Conservation (phyloP, 169 alveolate genomes). For the Plasmodium coatneyi region DNA sequence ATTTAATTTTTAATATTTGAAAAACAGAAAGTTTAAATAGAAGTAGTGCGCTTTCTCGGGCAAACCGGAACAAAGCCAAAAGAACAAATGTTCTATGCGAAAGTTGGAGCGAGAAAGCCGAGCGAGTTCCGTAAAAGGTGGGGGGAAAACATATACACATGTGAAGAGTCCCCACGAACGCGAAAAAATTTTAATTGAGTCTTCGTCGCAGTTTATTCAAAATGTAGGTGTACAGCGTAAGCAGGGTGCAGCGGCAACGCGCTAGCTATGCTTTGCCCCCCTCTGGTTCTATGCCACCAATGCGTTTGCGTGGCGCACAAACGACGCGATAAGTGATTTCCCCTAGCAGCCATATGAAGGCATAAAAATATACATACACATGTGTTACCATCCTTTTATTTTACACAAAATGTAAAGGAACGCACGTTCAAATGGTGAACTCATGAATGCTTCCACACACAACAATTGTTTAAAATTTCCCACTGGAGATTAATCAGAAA, state of each 20-base stretch:
- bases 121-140: neutral
- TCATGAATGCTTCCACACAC: neutral
- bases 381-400: neutral
- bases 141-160: neutral
- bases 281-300: neutral
- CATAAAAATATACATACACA: neutral
- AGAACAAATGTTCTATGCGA: neutral
- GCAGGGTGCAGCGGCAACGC: neutral
- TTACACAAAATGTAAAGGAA: neutral
- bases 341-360: neutral
- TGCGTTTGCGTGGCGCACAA: neutral
- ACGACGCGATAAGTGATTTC: neutral
- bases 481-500: neutral
- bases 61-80: neutral
- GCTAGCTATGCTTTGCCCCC: neutral
- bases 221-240: neutral
- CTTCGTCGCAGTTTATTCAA: neutral
- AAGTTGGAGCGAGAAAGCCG: neutral
- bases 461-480: neutral
- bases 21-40: neutral
- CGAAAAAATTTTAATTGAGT: neutral
- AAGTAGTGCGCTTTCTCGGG: neutral
- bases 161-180: neutral
- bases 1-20: slow-evolving; percentile 10
- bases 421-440: neutral